Base-by-base conservation (phyloP, 257 asterid genomes). In the Phtheirospermum japonicum region DNA sequence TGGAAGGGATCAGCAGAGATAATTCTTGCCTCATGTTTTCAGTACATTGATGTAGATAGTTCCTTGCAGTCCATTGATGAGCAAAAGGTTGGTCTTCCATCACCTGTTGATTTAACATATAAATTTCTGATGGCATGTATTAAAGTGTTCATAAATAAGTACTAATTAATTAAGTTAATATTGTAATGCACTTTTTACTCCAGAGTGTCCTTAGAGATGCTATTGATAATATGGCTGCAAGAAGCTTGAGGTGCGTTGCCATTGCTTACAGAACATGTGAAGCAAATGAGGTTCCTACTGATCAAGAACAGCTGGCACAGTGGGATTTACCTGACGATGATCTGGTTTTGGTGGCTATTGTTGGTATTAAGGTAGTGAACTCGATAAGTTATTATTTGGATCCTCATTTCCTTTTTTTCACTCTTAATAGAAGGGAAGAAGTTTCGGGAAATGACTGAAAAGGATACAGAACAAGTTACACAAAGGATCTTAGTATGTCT, bases 1-100 rank as follows among this genome's bases (percentile, higher is more conserved):
- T 91, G 98, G 98, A 91, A 91, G 76, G 98, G 98, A 76, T 96
- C 98, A 65, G 98, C 98, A 36, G 98, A 91, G 75, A 86, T 91
- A 63, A 82, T 91, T 63, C 67, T 91, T 66, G 87, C 79, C 57
- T 69, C 87, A 43, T 91, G 98, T 55, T 72, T 86, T 13, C 66
- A 70, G 61, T 91, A 82, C 71, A 75, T 76, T 28, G 90, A 86
- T 52, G 59, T 57, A 40, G 80, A 77, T 77, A 95, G 96, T 52
- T 78, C 79, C 54, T 66, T 75, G 73, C 85, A 81, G 75, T 67
- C 93, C 75, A 76, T 84, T 39, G 83, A 71, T 55, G 68, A 74
- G 52, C 82, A 82, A 32, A 75, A 78, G 96, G 98, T 91, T 52
- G 52, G 84, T 45, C 28, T 19, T 61, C 7, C 53, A 46, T 46